Percentiles rank a stretch among this genome's conserved stretches.
These are phyloP conservation scores for Epichloe hybrida DNA, from an alignment of 2,329 filamentous ascomycete genomes.

Conservation along the genomic window DNA sequence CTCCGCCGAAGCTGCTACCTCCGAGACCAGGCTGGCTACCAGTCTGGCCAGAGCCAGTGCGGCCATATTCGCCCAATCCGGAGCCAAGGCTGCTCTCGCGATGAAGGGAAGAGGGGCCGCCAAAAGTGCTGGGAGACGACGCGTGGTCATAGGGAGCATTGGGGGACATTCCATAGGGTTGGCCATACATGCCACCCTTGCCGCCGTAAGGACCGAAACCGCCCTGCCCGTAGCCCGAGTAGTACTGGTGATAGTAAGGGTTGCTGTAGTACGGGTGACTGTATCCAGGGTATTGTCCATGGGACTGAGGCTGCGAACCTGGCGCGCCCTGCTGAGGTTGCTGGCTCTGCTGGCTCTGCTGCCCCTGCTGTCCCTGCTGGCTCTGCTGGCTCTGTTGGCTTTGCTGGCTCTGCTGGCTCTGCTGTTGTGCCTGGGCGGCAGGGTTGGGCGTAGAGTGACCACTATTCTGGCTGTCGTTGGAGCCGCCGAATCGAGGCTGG, in stretches of 20 bases:
- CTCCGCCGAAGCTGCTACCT: constrained; percentile 36
- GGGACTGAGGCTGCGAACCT: constrained; percentile 30
- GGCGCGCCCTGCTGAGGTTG: constrained; percentile 23
- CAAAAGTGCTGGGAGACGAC: constrained; percentile 41
- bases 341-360: constrained; percentile 14
- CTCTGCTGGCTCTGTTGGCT: constrained; percentile 24
- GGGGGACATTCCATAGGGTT: constrained; percentile 43
- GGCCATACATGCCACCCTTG: constrained; percentile 41
- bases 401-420: constrained; percentile 27
- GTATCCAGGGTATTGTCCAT: constrained; percentile 38
- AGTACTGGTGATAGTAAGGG: constrained; percentile 51
- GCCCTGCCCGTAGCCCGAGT: constrained; percentile 39
- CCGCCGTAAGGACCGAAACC: constrained; percentile 39
- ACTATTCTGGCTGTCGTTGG: constrained; percentile 64
- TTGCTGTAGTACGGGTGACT: constrained; percentile 47
- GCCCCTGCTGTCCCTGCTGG: constrained; percentile 17
- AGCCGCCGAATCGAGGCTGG: constrained; percentile 45
- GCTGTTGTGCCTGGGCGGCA: constrained; percentile 38
- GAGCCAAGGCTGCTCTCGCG: constrained; percentile 36
- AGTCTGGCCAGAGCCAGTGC: constrained; percentile 35
- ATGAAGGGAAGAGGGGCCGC: constrained; percentile 35
- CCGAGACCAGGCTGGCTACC: constrained; percentile 36
- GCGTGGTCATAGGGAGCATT: constrained; percentile 43
- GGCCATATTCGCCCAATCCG: constrained; percentile 41
- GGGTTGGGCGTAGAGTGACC: constrained; percentile 88